These are phyloP conservation scores for Ophiostoma angusticollis DNA, from an alignment of 2,329 filamentous ascomycete species.

Conservation along the genomic window DNA sequence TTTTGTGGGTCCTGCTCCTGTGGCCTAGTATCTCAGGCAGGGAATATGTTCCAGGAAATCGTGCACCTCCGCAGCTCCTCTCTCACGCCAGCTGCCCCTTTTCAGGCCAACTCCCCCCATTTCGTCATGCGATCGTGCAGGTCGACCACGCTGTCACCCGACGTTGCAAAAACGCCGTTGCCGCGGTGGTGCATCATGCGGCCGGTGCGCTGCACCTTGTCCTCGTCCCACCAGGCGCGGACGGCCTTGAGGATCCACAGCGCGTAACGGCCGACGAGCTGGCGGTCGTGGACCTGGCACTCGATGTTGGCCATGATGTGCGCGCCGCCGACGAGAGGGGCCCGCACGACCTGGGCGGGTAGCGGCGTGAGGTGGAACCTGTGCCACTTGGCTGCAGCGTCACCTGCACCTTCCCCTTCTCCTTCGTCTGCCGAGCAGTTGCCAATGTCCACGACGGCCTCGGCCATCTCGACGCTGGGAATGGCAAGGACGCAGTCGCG, in stretches of 20 bases:
- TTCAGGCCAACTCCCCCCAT: constrained; percentile 22
- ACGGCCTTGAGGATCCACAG: constrained; percentile 24
- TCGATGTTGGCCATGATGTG: constrained; percentile 23
- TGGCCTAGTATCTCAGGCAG: too few species aligned
- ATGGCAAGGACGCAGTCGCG: constrained; percentile 22
- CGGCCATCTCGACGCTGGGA: constrained; percentile 10
- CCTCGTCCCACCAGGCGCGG: constrained; percentile 21
- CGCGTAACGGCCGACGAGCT: constrained; percentile 21
- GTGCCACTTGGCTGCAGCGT: constrained; percentile 18
- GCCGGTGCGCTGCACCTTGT: constrained; percentile 16
- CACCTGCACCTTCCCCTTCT: constrained; percentile 6
- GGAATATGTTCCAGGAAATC: too few species aligned
- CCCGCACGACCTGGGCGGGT: constrained; percentile 18
- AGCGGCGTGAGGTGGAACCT: constrained; percentile 20
- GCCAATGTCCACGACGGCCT: constrained; percentile 21
- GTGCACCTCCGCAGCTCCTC: too few species aligned
- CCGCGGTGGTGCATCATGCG: constrained; percentile 25
- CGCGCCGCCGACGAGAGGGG: constrained; percentile 21
- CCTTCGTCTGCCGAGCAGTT: constrained; percentile 20
- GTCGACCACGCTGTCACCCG: constrained; percentile 20
- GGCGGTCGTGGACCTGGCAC: constrained; percentile 23
- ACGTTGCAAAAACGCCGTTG: constrained; percentile 22
- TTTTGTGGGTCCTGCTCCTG: too few species aligned
- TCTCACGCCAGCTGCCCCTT: background rate
- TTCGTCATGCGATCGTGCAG: constrained; percentile 23